Evolutionary conservation across 805 yeast species (phyloP).

Genomic region (Myxozyma neotropica): DNA sequence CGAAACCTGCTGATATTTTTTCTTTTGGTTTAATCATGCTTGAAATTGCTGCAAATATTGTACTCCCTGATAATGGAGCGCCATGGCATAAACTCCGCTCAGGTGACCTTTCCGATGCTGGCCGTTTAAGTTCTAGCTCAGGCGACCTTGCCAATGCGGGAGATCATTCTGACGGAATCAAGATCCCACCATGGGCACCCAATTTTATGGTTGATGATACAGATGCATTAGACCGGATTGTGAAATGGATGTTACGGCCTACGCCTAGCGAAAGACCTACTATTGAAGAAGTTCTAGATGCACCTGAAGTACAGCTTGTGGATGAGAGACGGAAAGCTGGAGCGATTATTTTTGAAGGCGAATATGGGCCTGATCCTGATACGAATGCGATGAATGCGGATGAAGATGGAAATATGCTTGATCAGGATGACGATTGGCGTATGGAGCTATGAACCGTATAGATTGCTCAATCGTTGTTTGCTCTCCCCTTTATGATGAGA

Average conservation of each 20-base stretch:
- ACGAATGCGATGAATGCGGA: background rate
- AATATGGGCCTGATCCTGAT: slow-evolving; percentile 79
- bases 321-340: slow-evolving; percentile 85
- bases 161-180: slow-evolving; percentile 17
- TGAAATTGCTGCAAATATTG: slow-evolving; percentile 93
- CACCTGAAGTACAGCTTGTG: slow-evolving; percentile 74
- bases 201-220: slow-evolving; percentile 66
- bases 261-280: slow-evolving; percentile 79
- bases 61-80: slow-evolving; percentile 91
- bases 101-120: slow-evolving; percentile 92
- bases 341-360: slow-evolving; percentile 94
- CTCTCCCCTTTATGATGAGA: background rate
- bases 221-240: slow-evolving; percentile 68
- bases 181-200: slow-evolving; percentile 82
- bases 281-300: slow-evolving; percentile 66
- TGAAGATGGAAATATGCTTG: slow-evolving; percentile 24
- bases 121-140: slow-evolving; percentile 45
- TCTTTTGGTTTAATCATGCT: slow-evolving; percentile 92
- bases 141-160: slow-evolving; percentile 54
- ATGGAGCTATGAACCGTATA: slow-evolving; percentile 21
- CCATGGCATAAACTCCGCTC: slow-evolving; percentile 96
- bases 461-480: background rate
- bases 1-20: slow-evolving; percentile 91
- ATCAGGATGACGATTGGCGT: slow-evolving; percentile 37
- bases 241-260: slow-evolving; percentile 87